A percentile compares a stretch with the other conserved stretches of the same genome.
Conservation (phyloP, 2,329 filamentous ascomycete genomes). For the Ophiostoma piceae region DNA sequence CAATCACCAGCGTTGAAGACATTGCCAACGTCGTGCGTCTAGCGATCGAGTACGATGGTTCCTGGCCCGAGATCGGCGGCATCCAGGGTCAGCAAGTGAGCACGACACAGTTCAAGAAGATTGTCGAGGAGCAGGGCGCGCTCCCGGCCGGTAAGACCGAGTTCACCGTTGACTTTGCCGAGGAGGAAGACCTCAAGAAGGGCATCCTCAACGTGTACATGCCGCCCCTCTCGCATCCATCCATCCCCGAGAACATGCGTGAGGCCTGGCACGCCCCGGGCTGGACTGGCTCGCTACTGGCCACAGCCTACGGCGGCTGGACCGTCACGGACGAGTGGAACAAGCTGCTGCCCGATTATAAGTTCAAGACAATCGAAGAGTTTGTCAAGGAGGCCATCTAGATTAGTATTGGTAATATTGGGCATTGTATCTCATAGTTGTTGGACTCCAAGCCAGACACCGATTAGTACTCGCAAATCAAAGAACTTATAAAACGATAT, state of each 20-base stretch:
- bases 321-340: slow-evolving; percentile 43
- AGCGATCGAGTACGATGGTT: slow-evolving; percentile 43
- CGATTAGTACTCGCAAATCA: neutral
- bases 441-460: neutral
- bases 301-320: slow-evolving; percentile 40
- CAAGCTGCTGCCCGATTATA: slow-evolving; percentile 40
- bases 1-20: neutral
- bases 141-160: slow-evolving; percentile 27
- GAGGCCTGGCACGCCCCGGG: slow-evolving; percentile 36
- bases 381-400: slow-evolving; percentile 35
- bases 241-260: slow-evolving; percentile 36
- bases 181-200: slow-evolving; percentile 42
- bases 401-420: neutral
- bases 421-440: neutral
- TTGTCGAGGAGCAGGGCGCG: slow-evolving; percentile 38
- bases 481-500: neutral
- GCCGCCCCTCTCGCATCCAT: slow-evolving; percentile 34
- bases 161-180: slow-evolving; percentile 40
- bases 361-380: slow-evolving; percentile 39
- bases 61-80: slow-evolving; percentile 41
- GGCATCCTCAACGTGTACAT: slow-evolving; percentile 41
- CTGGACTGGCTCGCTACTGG: slow-evolving; percentile 40
- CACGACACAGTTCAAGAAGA: neutral
- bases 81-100: slow-evolving; percentile 38
- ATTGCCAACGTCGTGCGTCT: neutral